These are phyloP conservation scores for Rhypophila decipiens DNA, from an alignment of 495 filamentous ascomycete genomes.

Conservation along the genomic window DNA sequence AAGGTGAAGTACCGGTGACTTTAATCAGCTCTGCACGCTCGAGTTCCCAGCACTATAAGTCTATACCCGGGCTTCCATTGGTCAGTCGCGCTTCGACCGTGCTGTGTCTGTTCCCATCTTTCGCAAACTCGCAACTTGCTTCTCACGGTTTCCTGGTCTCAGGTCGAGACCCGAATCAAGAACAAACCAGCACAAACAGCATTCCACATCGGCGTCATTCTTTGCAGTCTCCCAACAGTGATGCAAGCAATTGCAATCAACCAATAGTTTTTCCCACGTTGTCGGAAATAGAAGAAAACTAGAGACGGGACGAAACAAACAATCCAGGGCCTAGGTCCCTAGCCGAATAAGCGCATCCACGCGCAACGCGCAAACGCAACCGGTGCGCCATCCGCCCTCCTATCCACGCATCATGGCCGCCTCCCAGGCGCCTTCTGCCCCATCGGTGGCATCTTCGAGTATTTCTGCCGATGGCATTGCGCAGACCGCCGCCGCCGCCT, in stretches of 20 bases:
- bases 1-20: no score
- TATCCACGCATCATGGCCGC: slow-evolving; percentile 21
- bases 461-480: slow-evolving; percentile 6
- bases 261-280: not conserved
- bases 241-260: not conserved
- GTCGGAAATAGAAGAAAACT: not conserved
- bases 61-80: slow-evolving; percentile 1
- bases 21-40: not conserved
- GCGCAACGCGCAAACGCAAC: not conserved
- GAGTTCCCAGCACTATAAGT: not conserved
- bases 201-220: not conserved
- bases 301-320: not conserved
- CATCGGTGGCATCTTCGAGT: slow-evolving; percentile 8
- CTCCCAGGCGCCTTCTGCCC: slow-evolving; percentile 16
- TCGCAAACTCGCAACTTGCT: not conserved
- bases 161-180: no score
- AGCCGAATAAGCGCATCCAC: not conserved
- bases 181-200: no score
- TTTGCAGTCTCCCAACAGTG: not conserved
- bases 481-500: slow-evolving; percentile 5
- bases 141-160: no score
- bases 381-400: not conserved
- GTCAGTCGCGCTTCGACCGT: slow-evolving; percentile 7
- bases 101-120: slow-evolving; percentile 1
- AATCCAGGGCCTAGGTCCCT: not conserved